These are phyloP conservation scores for Gastroboletus turbinatus DNA, from an alignment of 1,284 basidiomycete species.

Conservation along the genomic window DNA sequence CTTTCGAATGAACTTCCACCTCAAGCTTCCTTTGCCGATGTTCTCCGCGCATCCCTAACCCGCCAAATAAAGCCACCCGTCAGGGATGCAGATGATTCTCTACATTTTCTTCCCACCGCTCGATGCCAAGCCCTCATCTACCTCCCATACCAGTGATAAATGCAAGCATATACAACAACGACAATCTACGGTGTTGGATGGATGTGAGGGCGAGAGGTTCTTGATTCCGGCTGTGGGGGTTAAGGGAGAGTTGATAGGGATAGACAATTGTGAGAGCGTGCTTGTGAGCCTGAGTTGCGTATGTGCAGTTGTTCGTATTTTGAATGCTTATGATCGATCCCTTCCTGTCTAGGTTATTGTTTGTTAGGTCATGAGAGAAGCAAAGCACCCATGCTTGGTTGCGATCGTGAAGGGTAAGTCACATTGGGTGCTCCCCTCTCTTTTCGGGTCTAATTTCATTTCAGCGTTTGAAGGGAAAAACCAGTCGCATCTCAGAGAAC, in stretches of 20 bases:
- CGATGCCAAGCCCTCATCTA: conserved; percentile 65
- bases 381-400: conserved; percentile 84
- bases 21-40: conserved; percentile 62
- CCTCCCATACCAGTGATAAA: conserved; percentile 91
- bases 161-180: conserved; percentile 77
- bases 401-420: conserved; percentile 76
- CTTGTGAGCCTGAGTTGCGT: conserved; percentile 75
- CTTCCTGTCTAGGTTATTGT: conserved; percentile 64
- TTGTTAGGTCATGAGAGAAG: conserved; percentile 79
- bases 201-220: conserved; percentile 52
- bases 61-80: conserved; percentile 88
- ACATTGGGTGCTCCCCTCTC: background rate
- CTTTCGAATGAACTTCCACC: conserved; percentile 51
- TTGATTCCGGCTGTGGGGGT: conserved; percentile 54
- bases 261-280: conserved; percentile 55
- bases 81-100: conserved; percentile 78
- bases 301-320: background rate
- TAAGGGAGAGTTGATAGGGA: conserved; percentile 57
- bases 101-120: conserved; percentile 71
- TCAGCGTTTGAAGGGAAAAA: conserved; percentile 67
- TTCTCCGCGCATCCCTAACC: conserved; percentile 77
- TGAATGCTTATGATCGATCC: background rate
- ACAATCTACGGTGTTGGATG: conserved; percentile 77
- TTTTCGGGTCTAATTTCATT: conserved; percentile 1
- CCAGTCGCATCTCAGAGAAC: conserved; percentile 43